Evolutionary conservation across 2,329 filamentous ascomycete genomes (phyloP), one percentile per base, ranked within the genome.

Genomic region (Nothophaeocryptopus gaeumannii): DNA sequence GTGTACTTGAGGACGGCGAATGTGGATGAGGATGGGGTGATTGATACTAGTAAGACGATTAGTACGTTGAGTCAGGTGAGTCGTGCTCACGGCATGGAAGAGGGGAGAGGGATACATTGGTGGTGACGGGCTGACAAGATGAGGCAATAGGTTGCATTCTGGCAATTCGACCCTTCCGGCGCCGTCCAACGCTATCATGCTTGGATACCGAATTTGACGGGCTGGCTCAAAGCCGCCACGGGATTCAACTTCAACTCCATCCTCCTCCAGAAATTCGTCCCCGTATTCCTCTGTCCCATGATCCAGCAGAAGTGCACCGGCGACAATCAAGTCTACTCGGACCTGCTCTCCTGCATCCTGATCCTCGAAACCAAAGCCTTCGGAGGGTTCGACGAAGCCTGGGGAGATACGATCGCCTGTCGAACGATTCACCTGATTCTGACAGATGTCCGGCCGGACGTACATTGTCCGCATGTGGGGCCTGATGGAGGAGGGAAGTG

Each of bases 371-470:
- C 50, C 30, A 72, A 72, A 57, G 51, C 59, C 0, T 74, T 70
- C 45, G 72, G 72, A 1, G 68, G 57, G 16, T 75, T 72, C 46
- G 70, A 74, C 44, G 67, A 73, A 52, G 67, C 68, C 1, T 75
- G 70, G 69, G 72, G 70, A 9, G 71, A 76, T 53, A 74, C 73
- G 39, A 59, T 75, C 8, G 71, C 71, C 15, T 75, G 72, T 54
- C 62, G 72, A 2, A 65, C 61, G 7, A 70, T 75, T 31, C 73
- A 75, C 54, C 49, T 73, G 16, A 61, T 74, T n/a, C 59, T 75
- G 11, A 63, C 65, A 0, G 37, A 45, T 3, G 51, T 63, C 2
- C 33, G 58, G 10, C 63, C 63, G 9, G 58, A 62, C 13, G 55
- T 62, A 3, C 63, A 67, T 45, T 67, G 64, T 51, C 54, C 63